Evolutionary conservation across 1,284 basidiomycete genomes (phyloP).

Genomic region (Tetrapyrgos nigripes): DNA sequence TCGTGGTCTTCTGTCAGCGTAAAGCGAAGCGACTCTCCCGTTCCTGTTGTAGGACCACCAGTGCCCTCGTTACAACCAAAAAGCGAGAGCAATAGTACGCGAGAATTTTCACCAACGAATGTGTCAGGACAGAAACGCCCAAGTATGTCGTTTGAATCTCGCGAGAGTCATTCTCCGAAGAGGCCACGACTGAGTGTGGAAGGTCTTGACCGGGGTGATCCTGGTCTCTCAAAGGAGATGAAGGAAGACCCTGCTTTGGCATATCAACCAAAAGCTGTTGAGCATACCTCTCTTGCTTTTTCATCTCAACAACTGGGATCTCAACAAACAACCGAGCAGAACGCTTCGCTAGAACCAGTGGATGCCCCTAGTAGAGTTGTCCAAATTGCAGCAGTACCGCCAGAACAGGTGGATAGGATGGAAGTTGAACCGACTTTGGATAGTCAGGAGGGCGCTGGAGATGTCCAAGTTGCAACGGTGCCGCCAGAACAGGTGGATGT

Average conservation of each 20-base stretch:
- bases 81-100: neutral
- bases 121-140: neutral
- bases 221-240: neutral
- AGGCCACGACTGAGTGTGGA: neutral
- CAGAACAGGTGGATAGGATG: no score
- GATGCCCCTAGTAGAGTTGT: no score
- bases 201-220: neutral
- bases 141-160: neutral
- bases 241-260: neutral
- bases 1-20: neutral
- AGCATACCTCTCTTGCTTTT: no score
- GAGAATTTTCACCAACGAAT: neutral
- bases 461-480: no score
- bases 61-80: neutral
- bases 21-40: neutral
- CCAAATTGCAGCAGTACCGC: no score
- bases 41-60: neutral
- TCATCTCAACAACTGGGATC: no score
- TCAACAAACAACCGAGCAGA: no score
- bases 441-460: no score
- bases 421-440: no score
- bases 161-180: neutral
- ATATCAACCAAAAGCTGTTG: no score
- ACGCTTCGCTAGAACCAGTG: no score
- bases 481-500: constrained; percentile 3